Base-by-base conservation (phyloP, 257 asterid genomes). In the Marsdenia floribunda region DNA sequence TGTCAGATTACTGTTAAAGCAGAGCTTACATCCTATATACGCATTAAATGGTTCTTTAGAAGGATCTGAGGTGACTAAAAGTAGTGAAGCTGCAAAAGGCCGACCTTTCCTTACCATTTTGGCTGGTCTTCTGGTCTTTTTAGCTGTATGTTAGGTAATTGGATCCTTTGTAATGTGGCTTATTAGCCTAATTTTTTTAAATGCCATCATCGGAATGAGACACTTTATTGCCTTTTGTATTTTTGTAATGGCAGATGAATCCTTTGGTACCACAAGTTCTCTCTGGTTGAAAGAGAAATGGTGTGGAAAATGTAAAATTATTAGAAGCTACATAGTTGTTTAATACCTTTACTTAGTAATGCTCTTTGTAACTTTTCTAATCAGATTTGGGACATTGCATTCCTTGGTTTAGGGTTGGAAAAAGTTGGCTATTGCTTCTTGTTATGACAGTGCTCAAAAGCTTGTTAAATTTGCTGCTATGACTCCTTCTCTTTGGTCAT, bases 61-160 rank as follows among this genome's bases (percentile, higher is more conserved):
- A 21, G 85, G 79, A 55, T 79, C 88, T 9, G 76, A 86, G 2
- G 83, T 54, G 37, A 46, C 80, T 6, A 77, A 83, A 74, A 58
- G 73, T 52, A 71, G 61, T 57, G 83, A 81, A 63, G 64, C 70
- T 61, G 78, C 87, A 38, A 57, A 72, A 46, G 87, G 90, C 42
- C 97, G 95, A 54, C 95, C 96, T 8, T 68, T 91, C 74, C 96
- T 86, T 77, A 91, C 95, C 81, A 86, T 91, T 76, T 80, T 88
- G 86, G 96, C 95, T 76, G 95, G 96, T 58, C 24, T 90, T n/a
- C 26, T 88, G 22, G 90, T 90, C 77, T 84, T 91, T 79, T 47
- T 74, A 42, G 49, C 69, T 22, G 60, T 85, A 58, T 73, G 79
- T 77, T 91, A 91, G 90, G 70, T 75, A 71, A 18, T 90, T 44